Base-by-base conservation (phyloP, 495 filamentous ascomycete species). In the Penicillium samsonianum region DNA sequence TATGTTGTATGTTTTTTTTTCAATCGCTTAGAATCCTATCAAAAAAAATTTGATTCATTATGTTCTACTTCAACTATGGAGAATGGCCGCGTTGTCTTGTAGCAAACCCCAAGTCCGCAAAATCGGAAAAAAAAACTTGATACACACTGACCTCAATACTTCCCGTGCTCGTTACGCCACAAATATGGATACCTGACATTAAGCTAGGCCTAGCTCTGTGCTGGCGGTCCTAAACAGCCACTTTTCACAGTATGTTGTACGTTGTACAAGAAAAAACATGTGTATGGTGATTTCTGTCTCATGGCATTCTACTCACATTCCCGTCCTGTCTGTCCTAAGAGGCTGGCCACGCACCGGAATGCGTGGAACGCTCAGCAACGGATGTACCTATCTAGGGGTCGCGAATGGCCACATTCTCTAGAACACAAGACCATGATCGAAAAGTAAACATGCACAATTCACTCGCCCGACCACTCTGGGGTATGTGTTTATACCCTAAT, bases 271-370 rank as follows among this genome's bases (percentile, higher is more conserved):
- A 25, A 35, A 11, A 37, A 25, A 54, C 28, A 45, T 33, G 17
- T 44, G 19, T 50, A 37, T 28, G 5, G n/a, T 8, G 22, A 25
- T 23, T 47, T 47, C 20, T 30, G 8, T 22, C 20, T 25, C 48
- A n/a, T 45, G 25, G 23, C 56, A 52, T 52, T 45, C 44, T 14
- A 49, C 14, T 53, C 38, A 43, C 59, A 61, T 61, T 61, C 59
- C 41, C 17, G 22, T 12, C 26, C 7, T 37, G 2, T 25, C 37
- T 55, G 23, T 5, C n/a, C 30, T 33, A 4, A 20, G 2, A 23
- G 28, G 42, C 16, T 46, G 19, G 30, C 51, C 51, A 37, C 51
- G 16, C 26, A 20, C 12, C 30, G 50, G 59, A 61, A 61, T 61
- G 59, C 28, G 43, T 49, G 20, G 37, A 23, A 26, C 41, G 38